Conservation (phyloP, 768 basidiomycete species). For the Leccinum variicolor region DNA sequence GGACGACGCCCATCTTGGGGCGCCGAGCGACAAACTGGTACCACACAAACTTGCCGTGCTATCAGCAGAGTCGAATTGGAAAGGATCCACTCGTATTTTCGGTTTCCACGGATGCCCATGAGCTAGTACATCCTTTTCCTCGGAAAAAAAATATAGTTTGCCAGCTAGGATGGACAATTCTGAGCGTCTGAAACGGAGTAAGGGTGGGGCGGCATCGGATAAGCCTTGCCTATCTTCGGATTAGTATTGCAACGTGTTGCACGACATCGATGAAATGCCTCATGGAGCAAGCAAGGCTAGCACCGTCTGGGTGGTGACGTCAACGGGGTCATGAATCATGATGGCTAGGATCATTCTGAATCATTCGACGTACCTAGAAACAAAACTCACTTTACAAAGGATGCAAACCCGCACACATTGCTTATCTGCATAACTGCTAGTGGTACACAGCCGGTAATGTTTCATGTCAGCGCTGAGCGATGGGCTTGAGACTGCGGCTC, state of each 20-base stretch:
- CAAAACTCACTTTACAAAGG: too few species aligned
- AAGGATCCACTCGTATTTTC: conserved; percentile 2
- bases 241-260: conserved; percentile 13
- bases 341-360: neutral
- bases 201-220: neutral
- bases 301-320: neutral
- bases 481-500: too few species aligned
- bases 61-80: conserved; percentile 7
- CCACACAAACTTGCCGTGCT: neutral
- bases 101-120: conserved; percentile 1
- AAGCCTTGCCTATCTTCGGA: conserved; percentile 1
- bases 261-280: conserved; percentile 3
- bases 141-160: neutral
- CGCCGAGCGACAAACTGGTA: neutral
- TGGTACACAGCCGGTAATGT: too few species aligned
- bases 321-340: neutral
- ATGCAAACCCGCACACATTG: too few species aligned
- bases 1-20: conserved; percentile 2
- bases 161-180: neutral
- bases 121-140: neutral
- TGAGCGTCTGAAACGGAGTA: conserved; percentile 2
- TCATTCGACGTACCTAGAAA: too few species aligned
- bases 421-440: too few species aligned
- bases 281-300: neutral
- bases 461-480: too few species aligned